phyloP scores from a whole-genome alignment of 129 eudicot genomes.

The Flaveria brownii region DNA sequence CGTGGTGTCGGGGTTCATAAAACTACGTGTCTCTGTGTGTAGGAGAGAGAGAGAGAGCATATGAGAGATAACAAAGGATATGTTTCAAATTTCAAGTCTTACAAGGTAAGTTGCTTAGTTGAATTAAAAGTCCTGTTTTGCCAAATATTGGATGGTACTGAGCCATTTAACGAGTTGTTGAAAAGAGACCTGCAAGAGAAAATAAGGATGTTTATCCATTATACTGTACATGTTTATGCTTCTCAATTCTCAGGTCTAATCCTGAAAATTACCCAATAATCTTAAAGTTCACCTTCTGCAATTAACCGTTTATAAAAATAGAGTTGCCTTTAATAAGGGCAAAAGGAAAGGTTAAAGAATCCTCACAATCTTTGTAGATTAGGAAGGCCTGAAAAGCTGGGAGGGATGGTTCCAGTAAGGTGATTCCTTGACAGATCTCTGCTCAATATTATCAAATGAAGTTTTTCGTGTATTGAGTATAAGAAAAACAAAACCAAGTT shows the following conservation, averaged over 20 bases:
- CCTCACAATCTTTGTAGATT: constrained; percentile 75
- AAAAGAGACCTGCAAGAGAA: constrained; percentile 60
- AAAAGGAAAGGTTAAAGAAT: constrained; percentile 31
- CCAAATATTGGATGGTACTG: constrained; percentile 79
- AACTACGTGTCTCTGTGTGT: too few relatives aligned
- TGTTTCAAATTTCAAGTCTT: constrained; percentile 35
- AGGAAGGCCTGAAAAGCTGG: constrained; percentile 71
- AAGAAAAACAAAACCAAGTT: constrained; percentile 1
- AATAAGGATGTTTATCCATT: constrained; percentile 21
- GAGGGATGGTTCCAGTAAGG: constrained; percentile 72
- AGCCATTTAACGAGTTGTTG: constrained; percentile 73
- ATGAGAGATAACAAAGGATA: constrained; percentile 9
- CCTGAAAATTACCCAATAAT: not conserved
- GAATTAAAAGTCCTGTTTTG: constrained; percentile 56
- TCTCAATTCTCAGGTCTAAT: not conserved
- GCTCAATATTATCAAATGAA: constrained; percentile 30
- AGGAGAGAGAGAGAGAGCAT: not conserved
- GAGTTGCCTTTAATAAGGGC: not conserved
- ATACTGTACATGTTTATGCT: not conserved
- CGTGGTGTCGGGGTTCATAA: constrained; percentile 12
- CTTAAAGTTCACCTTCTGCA: constrained; percentile 5
- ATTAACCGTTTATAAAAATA: constrained; percentile 5
- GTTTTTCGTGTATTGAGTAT: not conserved
- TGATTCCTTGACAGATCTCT: constrained; percentile 75
- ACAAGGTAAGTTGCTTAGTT: constrained; percentile 55